A percentile compares a stretch with the other conserved stretches of the same genome.
Conservation (phyloP, 345 rosid species). For the Euphorbia pulcherrima region DNA sequence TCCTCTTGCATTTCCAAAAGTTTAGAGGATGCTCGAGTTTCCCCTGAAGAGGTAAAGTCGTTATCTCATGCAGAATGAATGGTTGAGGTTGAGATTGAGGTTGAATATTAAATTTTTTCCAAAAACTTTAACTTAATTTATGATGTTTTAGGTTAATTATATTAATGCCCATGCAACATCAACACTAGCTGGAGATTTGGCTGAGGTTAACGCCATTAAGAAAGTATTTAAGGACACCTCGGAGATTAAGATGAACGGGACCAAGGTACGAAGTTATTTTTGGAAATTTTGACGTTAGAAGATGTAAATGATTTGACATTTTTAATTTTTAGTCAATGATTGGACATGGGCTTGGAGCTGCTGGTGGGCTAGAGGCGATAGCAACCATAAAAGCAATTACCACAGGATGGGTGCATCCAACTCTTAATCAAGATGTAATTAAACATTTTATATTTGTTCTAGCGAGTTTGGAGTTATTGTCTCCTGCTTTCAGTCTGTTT, state of each 20-base stretch:
- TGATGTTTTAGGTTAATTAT: slow-evolving; percentile 49
- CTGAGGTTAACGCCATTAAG: slow-evolving; percentile 67
- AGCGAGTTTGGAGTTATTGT: too few relatives aligned
- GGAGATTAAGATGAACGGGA: slow-evolving; percentile 66
- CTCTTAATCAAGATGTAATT: slow-evolving; percentile 54
- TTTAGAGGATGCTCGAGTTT: slow-evolving; percentile 60
- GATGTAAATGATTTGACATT: too few relatives aligned
- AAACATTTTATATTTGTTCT: not conserved
- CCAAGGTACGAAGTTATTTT: slow-evolving; percentile 56
- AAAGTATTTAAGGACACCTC: slow-evolving; percentile 58
- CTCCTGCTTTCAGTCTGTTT: too few relatives aligned
- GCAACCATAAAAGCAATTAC: slow-evolving; percentile 65
- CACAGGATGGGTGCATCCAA: slow-evolving; percentile 69
- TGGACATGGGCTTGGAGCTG: slow-evolving; percentile 68
- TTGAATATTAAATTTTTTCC: too few relatives aligned
- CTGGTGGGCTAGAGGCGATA: slow-evolving; percentile 67
- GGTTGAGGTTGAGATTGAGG: too few relatives aligned
- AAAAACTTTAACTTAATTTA: not conserved
- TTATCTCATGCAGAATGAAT: too few relatives aligned
- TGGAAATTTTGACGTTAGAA: too few relatives aligned
- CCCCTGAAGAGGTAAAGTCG: slow-evolving; percentile 61
- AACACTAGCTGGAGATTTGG: slow-evolving; percentile 65
- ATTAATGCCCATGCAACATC: slow-evolving; percentile 69
- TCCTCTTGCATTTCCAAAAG: slow-evolving; percentile 58
- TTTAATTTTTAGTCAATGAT: slow-evolving; percentile 47